A percentile compares a stretch with the other conserved stretches of the same genome.
Evolutionary conservation across 805 yeast genomes (phyloP).

Genomic region (Saccharomycopsis vini): DNA sequence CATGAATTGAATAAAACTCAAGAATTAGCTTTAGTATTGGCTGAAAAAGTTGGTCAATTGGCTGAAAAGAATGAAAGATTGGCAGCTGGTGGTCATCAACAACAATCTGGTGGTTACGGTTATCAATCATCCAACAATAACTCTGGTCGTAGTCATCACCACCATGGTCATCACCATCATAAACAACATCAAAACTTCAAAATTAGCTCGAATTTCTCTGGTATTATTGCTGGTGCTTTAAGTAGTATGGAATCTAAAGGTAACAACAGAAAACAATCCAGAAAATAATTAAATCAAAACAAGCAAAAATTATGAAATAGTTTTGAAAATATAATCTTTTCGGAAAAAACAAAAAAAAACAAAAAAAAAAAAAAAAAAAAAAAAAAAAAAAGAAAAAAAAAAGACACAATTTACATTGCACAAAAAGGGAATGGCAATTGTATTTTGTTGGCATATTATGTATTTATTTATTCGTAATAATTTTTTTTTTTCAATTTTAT

Average conservation of each 20-base stretch:
- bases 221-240: slow-evolving; percentile 30
- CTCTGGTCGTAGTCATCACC: slow-evolving; percentile 16
- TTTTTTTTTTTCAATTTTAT: too few relatives aligned
- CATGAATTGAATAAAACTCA: slow-evolving; percentile 79
- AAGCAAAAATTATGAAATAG: too few relatives aligned
- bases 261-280: slow-evolving; percentile 5
- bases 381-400: too few relatives aligned
- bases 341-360: too few relatives aligned
- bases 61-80: slow-evolving; percentile 81
- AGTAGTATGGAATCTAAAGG: slow-evolving; percentile 26
- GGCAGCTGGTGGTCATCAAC: slow-evolving; percentile 63
- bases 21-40: slow-evolving; percentile 75
- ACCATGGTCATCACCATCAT: slow-evolving; percentile 22
- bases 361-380: too few relatives aligned
- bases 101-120: slow-evolving; percentile 21
- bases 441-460: too few relatives aligned
- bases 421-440: too few relatives aligned
- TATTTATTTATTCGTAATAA: too few relatives aligned
- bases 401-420: too few relatives aligned
- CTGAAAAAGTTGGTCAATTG: slow-evolving; percentile 69
- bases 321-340: too few relatives aligned
- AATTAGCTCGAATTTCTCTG: slow-evolving; percentile 26
- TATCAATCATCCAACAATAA: slow-evolving; percentile 20
- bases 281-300: slow-evolving; percentile 7
- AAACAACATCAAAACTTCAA: slow-evolving; percentile 25